Base-by-base conservation (phyloP, 495 filamentous ascomycete genomes). In the Podospora anserina region DNA sequence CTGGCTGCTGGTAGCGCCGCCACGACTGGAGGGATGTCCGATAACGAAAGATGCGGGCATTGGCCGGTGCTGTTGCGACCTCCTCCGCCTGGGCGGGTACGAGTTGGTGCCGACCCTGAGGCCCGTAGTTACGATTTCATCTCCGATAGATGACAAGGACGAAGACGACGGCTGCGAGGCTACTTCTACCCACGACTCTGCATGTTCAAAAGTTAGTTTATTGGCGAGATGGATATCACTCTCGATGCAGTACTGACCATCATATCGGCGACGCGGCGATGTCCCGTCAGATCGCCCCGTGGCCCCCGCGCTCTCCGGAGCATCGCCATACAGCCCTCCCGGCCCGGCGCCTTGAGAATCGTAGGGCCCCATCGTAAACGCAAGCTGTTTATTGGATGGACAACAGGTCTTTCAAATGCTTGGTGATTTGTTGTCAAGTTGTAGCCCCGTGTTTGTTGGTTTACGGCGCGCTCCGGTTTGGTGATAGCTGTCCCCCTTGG, bases 151-250 rank as follows among this genome's bases (percentile, higher is more conserved):
- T 15, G 94, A 97, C n/a, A 95, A 82, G 16, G 95, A 96, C 11
- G 94, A 94, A 16, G 86, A 87, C 1, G 94, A 97, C 23, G 94
- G 92, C 67, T 96, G 92, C 2, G 95, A 98, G 59, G 91, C 86
- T 66, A 99, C 88, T 78, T 99, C 95, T 75, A 99, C 88, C 95
- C 95, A 99, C 1, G 94, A 97, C 80, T 97, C 95, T 94, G 86
- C 75, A 73, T 58, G 82, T 84, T 75, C 84, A 76, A 72, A 66
- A 61, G 69, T 62, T 53, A 70, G 69, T 26, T 66, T n/a, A 54
- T 57, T 44, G 56, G n/a, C 19, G 19, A 34, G 18, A 4, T 3
- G 53, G 19, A 18, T 26, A 58, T 15, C 28, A 27, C 32, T 44
- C 5, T 34, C 39, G 30, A 62, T 65, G n/a, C 15, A 65, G 28